These are phyloP conservation scores for Flueggea neowawraea DNA, from an alignment of 441 rosid species.

Conservation along the genomic window DNA sequence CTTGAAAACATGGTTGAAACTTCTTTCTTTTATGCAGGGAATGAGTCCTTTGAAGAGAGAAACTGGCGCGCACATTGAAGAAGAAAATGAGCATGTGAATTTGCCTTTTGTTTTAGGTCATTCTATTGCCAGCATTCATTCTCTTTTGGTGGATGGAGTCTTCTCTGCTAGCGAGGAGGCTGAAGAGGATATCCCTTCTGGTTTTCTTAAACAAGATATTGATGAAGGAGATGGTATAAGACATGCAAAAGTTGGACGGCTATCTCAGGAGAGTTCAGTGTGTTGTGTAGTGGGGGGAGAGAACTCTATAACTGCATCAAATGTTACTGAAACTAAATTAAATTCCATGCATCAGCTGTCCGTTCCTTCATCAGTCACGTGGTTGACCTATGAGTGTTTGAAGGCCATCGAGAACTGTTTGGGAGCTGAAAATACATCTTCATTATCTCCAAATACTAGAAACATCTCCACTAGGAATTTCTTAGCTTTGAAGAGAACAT, in stretches of 20 bases:
- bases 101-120: constrained; percentile 65
- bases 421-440: constrained; percentile 47
- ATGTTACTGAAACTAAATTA: constrained; percentile 39
- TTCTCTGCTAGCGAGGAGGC: constrained; percentile 51
- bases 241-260: constrained; percentile 86
- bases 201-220: constrained; percentile 27
- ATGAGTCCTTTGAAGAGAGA: constrained; percentile 91
- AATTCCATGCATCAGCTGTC: constrained; percentile 24
- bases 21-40: constrained; percentile 89
- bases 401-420: constrained; percentile 70
- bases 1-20: constrained; percentile 76
- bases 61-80: constrained; percentile 68
- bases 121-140: constrained; percentile 67
- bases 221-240: constrained; percentile 59
- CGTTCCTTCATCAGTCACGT: constrained; percentile 58
- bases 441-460: constrained; percentile 34
- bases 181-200: constrained; percentile 25
- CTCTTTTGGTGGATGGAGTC: constrained; percentile 78
- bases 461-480: constrained; percentile 42
- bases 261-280: constrained; percentile 75
- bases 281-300: constrained; percentile 52
- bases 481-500: constrained; percentile 50
- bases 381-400: constrained; percentile 74
- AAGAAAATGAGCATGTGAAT: constrained; percentile 64
- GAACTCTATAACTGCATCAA: constrained; percentile 32